Percentiles rank a stretch among this genome's conserved stretches.
Conservation (phyloP, 2,329 filamentous ascomycete species). For the Exophiala aquamarina region DNA sequence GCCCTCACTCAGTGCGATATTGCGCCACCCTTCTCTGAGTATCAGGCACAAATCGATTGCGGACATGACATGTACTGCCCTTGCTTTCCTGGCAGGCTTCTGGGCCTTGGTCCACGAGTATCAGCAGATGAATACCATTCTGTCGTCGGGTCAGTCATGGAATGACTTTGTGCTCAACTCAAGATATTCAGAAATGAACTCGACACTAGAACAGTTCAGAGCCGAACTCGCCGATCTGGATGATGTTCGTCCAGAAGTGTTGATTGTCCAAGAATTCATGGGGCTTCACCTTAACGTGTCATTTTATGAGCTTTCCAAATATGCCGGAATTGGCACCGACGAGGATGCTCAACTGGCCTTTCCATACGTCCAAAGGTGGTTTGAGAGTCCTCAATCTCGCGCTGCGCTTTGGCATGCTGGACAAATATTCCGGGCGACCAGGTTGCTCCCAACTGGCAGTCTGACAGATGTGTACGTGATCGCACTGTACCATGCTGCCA, state of each 20-base stretch:
- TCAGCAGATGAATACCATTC: slow-evolving; percentile 5
- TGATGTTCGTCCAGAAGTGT: slow-evolving; percentile 28
- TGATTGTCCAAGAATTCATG: slow-evolving; percentile 36
- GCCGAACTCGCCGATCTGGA: slow-evolving; percentile 34
- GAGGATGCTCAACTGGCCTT: slow-evolving; percentile 38
- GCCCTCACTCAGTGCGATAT: background rate
- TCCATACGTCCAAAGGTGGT: slow-evolving; percentile 39
- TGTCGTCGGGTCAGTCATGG: background rate
- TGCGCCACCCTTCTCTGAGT: slow-evolving; percentile 3
- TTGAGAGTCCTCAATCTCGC: slow-evolving; percentile 37
- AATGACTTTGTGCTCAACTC: slow-evolving; percentile 12
- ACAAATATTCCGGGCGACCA: slow-evolving; percentile 63
- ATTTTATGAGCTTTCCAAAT: slow-evolving; percentile 43
- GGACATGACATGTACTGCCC: background rate
- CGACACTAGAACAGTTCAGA: slow-evolving; percentile 17
- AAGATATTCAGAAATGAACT: slow-evolving; percentile 3
- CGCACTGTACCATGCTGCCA: slow-evolving; percentile 65
- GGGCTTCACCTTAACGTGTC: slow-evolving; percentile 42
- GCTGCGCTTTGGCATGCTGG: slow-evolving; percentile 66
- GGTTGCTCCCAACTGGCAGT: slow-evolving; percentile 44
- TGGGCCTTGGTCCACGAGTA: slow-evolving; percentile 8
- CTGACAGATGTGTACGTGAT: slow-evolving; percentile 68
- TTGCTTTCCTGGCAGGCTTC: slow-evolving; percentile 1
- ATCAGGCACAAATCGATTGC: background rate
- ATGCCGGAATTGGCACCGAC: slow-evolving; percentile 43